A percentile compares a stretch with the other conserved stretches of the same genome.
phyloP scores from a whole-genome alignment of 148 eudicot species.

The Drosera capensis region DNA sequence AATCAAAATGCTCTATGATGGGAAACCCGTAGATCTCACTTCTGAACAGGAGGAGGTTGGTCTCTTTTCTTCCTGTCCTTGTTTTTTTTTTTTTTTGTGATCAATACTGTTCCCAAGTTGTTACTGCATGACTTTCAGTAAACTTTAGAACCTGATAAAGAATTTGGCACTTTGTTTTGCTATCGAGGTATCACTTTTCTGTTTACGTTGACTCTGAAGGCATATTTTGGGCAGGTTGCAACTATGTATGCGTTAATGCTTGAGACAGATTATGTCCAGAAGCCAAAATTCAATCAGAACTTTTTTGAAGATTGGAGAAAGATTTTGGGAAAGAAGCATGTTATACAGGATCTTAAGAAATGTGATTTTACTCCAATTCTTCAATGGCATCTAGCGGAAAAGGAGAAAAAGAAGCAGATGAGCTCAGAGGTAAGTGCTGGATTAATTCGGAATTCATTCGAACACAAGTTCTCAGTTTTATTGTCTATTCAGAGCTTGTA shows the following conservation, averaged over 20 bases:
- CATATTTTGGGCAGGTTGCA: conserved; percentile 57
- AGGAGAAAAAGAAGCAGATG: conserved; percentile 98
- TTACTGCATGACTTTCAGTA: too few relatives aligned
- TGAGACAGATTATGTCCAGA: conserved; percentile 71
- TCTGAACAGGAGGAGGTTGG: conserved; percentile 95
- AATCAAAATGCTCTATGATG: conserved; percentile 78
- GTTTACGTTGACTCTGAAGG: too few relatives aligned
- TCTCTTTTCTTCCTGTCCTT: conserved; percentile 17
- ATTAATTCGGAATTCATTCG: not conserved
- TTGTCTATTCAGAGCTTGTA: too few relatives aligned
- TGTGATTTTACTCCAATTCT: conserved; percentile 82
- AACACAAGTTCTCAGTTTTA: too few relatives aligned
- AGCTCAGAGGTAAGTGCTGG: conserved; percentile 52
- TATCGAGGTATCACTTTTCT: too few relatives aligned
- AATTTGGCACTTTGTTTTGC: too few relatives aligned
- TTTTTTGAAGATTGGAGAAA: conserved; percentile 79
- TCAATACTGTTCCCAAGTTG: conserved; percentile 7
- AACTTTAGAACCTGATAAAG: too few relatives aligned
- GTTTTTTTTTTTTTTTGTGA: not conserved
- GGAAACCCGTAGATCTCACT: conserved; percentile 64
- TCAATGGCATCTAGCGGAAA: conserved; percentile 86
- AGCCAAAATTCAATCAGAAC: conserved; percentile 69
- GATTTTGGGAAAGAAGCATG: conserved; percentile 83
- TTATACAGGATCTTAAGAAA: conserved; percentile 63
- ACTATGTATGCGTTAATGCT: conserved; percentile 97